These are phyloP conservation scores for Brettanomyces custersianus DNA, from an alignment of 805 yeast genomes.

Conservation along the genomic window DNA sequence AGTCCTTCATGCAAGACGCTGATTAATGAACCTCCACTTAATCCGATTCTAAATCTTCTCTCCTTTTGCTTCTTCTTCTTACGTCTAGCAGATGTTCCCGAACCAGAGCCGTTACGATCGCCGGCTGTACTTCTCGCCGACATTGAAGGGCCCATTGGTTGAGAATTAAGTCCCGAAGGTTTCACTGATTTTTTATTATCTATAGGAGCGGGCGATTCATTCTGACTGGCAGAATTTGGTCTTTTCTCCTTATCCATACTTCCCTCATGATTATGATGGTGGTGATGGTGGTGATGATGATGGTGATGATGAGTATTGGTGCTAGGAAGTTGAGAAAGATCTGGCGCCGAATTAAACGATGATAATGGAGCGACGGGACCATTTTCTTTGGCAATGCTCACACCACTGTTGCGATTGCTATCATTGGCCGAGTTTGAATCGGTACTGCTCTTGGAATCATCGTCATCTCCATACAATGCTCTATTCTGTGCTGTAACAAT, in stretches of 20 bases:
- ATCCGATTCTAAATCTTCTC: conserved; percentile 77
- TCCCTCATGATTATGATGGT: not conserved
- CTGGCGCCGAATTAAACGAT: not conserved
- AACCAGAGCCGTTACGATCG: conserved; percentile 1
- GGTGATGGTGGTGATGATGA: conserved; percentile 3
- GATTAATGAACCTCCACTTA: conserved; percentile 88
- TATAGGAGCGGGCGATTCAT: no score
- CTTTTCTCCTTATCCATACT: not conserved
- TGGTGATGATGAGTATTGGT: conserved; percentile 2
- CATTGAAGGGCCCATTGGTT: conserved; percentile 1
- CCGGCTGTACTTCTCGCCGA: not conserved
- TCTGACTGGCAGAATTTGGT: not conserved
- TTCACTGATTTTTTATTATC: conserved; percentile 3
- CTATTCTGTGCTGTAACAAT: conserved; percentile 80
- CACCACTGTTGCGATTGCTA: conserved; percentile 3
- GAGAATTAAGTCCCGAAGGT: conserved; percentile 6
- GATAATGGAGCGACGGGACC: not conserved
- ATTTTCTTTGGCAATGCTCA: not conserved
- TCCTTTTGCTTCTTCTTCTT: conserved; percentile 48
- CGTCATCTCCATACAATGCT: conserved; percentile 34
- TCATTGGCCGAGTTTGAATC: not conserved
- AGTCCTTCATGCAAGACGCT: conserved; percentile 83
- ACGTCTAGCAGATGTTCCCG: conserved; percentile 23
- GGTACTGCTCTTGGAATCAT: not conserved
- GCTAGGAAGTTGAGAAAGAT: not conserved